phyloP scores from a whole-genome alignment of 805 yeast genomes.

The Wickerhamiella bombiphila region DNA sequence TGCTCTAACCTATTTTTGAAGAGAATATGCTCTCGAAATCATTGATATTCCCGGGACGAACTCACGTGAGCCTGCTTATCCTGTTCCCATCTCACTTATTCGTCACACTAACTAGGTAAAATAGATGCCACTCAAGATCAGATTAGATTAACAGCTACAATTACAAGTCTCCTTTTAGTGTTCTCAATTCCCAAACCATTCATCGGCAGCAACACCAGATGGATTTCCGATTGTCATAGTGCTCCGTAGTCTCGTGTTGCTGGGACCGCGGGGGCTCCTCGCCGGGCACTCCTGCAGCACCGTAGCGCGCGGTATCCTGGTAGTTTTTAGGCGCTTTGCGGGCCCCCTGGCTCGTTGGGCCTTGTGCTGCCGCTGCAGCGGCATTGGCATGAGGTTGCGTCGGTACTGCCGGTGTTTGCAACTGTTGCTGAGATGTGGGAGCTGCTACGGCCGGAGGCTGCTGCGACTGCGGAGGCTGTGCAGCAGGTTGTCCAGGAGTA shows the following conservation, averaged over 20 bases:
- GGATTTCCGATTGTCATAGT: background rate
- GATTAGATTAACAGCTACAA: too few species aligned
- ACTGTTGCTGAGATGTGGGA: constrained; percentile 2
- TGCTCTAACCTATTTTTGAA: too few species aligned
- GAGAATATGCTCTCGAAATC: too few species aligned
- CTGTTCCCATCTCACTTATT: too few species aligned
- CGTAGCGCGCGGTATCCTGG: constrained; percentile 1
- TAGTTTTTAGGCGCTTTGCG: background rate
- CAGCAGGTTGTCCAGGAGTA: constrained; percentile 9
- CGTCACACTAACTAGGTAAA: too few species aligned
- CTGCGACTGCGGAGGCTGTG: constrained; percentile 1
- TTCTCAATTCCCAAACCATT: background rate
- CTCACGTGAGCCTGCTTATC: too few species aligned
- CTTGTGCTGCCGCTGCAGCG: constrained; percentile 6
- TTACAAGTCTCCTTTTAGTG: too few species aligned
- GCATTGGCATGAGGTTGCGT: constrained; percentile 2
- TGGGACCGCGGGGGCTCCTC: background rate
- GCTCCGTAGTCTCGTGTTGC: background rate
- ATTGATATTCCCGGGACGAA: too few species aligned
- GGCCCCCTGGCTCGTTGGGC: constrained; percentile 1
- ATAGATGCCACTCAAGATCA: too few species aligned
- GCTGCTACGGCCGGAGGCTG: constrained; percentile 3
- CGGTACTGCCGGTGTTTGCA: constrained; percentile 3
- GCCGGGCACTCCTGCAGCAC: constrained; percentile 1
- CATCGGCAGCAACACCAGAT: constrained; percentile 2